Percentiles rank a stretch among this genome's conserved stretches.
Evolutionary conservation across 73 alveolate genomes (phyloP).

Genomic region (Breviolum minutum): DNA sequence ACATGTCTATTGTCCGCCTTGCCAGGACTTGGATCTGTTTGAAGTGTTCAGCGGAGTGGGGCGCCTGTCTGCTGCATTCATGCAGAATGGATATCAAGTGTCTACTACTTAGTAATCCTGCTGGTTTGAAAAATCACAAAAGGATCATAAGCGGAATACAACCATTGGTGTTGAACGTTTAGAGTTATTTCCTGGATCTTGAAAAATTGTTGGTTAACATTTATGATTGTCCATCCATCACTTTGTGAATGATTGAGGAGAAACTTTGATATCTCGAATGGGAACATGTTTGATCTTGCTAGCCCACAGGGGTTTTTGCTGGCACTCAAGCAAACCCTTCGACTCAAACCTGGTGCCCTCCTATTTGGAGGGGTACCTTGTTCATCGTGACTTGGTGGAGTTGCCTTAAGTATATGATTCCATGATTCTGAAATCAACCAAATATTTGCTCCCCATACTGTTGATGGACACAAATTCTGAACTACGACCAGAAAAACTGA

Average conservation of each 20-base stretch:
- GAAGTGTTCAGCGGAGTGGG: not conserved
- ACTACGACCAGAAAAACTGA: too few relatives aligned
- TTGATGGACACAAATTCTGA: too few relatives aligned
- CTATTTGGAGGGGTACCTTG: slow-evolving; percentile 13
- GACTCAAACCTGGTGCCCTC: not conserved
- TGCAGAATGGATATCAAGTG: not conserved
- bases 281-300: not conserved
- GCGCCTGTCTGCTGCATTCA: not conserved
- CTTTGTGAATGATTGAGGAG: not conserved
- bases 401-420: not conserved
- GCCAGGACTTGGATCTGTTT: not conserved
- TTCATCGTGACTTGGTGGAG: not conserved
- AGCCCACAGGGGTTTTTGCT: not conserved
- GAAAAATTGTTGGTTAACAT: not conserved
- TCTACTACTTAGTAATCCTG: too few relatives aligned
- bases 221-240: too few relatives aligned
- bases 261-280: not conserved
- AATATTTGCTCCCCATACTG: too few relatives aligned
- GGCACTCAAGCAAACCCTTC: not conserved
- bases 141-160: too few relatives aligned
- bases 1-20: not conserved
- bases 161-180: too few relatives aligned
- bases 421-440: too few relatives aligned
- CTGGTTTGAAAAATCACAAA: too few relatives aligned
- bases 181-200: too few relatives aligned